Base-by-base conservation (phyloP, 2,329 filamentous ascomycete species). In the Microcera coccophila region DNA sequence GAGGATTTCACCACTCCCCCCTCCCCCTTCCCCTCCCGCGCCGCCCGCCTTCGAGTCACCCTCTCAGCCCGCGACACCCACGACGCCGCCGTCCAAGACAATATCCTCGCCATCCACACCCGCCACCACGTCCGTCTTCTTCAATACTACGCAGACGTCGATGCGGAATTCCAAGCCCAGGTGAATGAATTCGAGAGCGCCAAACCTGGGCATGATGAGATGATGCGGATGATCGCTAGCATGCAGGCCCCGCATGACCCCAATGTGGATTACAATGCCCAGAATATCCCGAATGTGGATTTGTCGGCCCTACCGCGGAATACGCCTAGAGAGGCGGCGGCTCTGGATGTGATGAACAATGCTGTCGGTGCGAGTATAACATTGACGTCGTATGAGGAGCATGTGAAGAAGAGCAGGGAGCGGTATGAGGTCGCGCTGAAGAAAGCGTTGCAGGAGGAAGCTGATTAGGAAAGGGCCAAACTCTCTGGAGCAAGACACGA, bases 71-170 rank as follows among this genome's bases (percentile, higher is more conserved):
- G 60, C 17, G 53, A 64, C 36, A 5, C 42, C 4, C 62, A 67
- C 47, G 45, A 52, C 22, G 38, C 39, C n/a, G 38, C 44, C 17
- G 60, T 64, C 19, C 57, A 58, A 28, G 47, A 41, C 47, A 67
- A 66, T 53, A 54, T 66, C 17, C 39, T 58, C 33, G 43, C 54
- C 15, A 50, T 65, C 7, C 48, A 54, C 35, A 49, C 52, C 21
- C 62, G 60, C 24, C 63, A 68, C 39, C 57, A 54, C 43, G 44
- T 57, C n/a, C 65, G 65, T 41, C 50, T 66, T 41, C 38, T 51
- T 16, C 55, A 52, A 38, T 42, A 52, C 5, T 50, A 49, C 8
- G 47, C 43, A 7, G 50, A 41, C 29, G 49, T 51, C 11, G 55
- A 61, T 7, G 37, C 37, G 28, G 18, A 42, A 8, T 35, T 44